phyloP scores from a whole-genome alignment of 306 rosid species.

The Dryas alaskensis region DNA sequence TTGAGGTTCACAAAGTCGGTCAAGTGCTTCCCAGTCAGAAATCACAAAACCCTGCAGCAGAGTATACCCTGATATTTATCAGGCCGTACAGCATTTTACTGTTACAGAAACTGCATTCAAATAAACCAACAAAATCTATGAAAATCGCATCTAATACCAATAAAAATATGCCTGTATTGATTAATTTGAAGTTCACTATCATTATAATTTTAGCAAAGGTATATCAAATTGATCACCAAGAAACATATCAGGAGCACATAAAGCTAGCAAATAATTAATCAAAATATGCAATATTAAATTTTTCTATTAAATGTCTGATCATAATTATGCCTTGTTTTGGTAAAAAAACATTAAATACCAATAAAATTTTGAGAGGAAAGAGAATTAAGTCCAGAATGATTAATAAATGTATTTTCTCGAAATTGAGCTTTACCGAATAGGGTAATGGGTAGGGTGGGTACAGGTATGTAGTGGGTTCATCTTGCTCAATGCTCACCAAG shows the following conservation, averaged over 20 bases:
- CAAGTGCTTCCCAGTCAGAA: conserved; percentile 84
- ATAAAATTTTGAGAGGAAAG: background rate
- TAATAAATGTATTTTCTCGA: background rate
- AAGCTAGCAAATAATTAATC: background rate
- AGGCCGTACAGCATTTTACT: background rate
- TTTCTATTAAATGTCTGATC: background rate
- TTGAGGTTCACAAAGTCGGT: conserved; percentile 50
- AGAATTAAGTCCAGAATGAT: background rate
- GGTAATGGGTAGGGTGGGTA: background rate
- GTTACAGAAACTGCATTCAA: conserved; percentile 10
- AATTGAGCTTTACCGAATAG: background rate
- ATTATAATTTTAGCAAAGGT: background rate
- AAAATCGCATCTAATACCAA: background rate
- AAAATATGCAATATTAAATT: background rate
- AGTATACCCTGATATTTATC: conserved; percentile 17
- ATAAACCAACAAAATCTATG: conserved; percentile 20
- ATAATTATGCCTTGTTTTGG: background rate
- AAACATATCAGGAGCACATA: background rate
- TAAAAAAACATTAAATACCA: too few species aligned
- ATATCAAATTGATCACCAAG: background rate
- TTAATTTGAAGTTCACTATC: background rate
- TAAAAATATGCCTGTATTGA: background rate
- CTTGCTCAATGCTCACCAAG: background rate
- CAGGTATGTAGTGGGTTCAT: background rate
- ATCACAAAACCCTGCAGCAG: conserved; percentile 73